Base-by-base conservation (phyloP, 441 rosid genomes). In the Corymbia calophylla region DNA sequence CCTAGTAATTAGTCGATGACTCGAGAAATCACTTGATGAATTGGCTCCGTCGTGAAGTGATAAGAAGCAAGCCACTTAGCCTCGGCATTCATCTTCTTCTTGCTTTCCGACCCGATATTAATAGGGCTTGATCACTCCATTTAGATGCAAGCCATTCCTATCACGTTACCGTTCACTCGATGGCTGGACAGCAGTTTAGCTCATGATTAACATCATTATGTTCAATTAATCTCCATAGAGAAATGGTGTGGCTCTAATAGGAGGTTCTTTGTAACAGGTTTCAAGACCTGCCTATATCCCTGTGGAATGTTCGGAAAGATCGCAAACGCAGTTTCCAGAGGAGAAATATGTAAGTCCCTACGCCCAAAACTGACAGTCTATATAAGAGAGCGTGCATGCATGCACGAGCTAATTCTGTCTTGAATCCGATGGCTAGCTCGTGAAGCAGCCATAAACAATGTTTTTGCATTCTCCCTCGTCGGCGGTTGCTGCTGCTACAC, bases 401-500 rank as follows among this genome's bases (percentile, higher is more conserved):
- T 31, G 77, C 84, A 77, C 23, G 84, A 44, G 84, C 84, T 77
- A 44, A 77, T 23, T 44, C n/a, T 39, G 6, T 31, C 48, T 51
- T 58, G 6, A 64, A 11, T 89, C 66, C 16, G 21, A 19, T 39
- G 32, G 53, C 35, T 91, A 94, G 93, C 94, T 86, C 92, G 90
- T 21, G 93, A 90, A 12, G 81, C 56, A 2, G 95, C 94, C 44
- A 87, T 90, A 53, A 89, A 85, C 62, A 88, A 87, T 66, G 53
- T 92, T 47, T 87, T 91, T 91, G 91, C 92, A 15, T 92, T 87
- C 58, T 88, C 91, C 31, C 88, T 91, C 81, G 54, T 93, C 86
- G 91, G 93, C 29, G 92, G 94, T 23, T 93, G 94, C 80, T 92
- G 94, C 91, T 93, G 93, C 81, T 94, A 94, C 89, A 89, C 90